A percentile compares a stretch with the other conserved stretches of the same genome.
Evolutionary conservation across 2,329 filamentous ascomycete species (phyloP).

Genomic region (Lecanosticta acicola): DNA sequence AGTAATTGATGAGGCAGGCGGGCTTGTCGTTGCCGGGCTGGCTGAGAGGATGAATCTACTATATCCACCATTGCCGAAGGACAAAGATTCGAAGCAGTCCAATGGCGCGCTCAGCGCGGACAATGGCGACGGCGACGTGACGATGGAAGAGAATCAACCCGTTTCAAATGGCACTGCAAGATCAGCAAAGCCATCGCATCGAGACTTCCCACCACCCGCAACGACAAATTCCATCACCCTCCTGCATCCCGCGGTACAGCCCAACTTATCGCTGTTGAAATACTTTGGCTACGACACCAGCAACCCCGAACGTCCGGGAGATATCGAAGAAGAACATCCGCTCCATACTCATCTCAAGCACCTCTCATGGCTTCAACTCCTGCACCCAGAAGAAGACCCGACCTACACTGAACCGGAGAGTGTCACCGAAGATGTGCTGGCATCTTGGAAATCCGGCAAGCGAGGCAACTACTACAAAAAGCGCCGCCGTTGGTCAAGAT

Average conservation of each 20-base stretch:
- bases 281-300: slow-evolving; percentile 84
- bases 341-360: slow-evolving; percentile 75
- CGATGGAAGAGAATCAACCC: slow-evolving; percentile 1
- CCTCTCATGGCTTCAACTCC: slow-evolving; percentile 85
- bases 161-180: slow-evolving; percentile 10
- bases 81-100: neutral
- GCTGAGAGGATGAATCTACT: slow-evolving; percentile 86
- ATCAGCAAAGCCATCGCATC: slow-evolving; percentile 40
- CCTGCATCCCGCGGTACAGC: slow-evolving; percentile 74
- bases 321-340: slow-evolving; percentile 54
- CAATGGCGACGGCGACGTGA: slow-evolving; percentile 3
- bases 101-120: slow-evolving; percentile 1
- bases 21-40: slow-evolving; percentile 73
- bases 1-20: slow-evolving; percentile 80
- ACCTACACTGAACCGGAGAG: slow-evolving; percentile 64
- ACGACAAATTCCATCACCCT: slow-evolving; percentile 72
- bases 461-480: slow-evolving; percentile 85
- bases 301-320: slow-evolving; percentile 46
- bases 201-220: slow-evolving; percentile 55
- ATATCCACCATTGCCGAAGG: slow-evolving; percentile 24
- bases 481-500: slow-evolving; percentile 71
- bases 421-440: slow-evolving; percentile 56
- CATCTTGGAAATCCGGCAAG: slow-evolving; percentile 71
- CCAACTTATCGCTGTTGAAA: slow-evolving; percentile 79
- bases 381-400: slow-evolving; percentile 68